A percentile compares a stretch with the other conserved stretches of the same genome.
Conservation (phyloP, 1,139 yeast species). For the Barnettozyma hawaiiensis region DNA sequence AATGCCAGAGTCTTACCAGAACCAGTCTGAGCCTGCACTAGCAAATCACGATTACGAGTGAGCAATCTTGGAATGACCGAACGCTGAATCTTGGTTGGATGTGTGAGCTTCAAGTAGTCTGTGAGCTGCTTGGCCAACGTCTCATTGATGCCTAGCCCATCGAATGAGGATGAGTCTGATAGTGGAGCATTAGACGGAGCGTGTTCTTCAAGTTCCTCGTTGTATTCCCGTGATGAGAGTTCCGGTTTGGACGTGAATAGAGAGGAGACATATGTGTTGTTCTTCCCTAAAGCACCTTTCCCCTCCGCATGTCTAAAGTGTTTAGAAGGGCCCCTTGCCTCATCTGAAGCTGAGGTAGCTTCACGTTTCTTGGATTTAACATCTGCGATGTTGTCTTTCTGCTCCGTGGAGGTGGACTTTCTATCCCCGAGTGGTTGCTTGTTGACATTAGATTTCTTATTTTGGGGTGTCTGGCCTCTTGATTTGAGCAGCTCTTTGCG, state of each 20-base stretch:
- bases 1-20: constrained; percentile 92
- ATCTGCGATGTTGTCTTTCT: not conserved
- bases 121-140: constrained; percentile 49
- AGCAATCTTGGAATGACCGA: constrained; percentile 71
- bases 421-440: constrained; percentile 6
- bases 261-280: constrained; percentile 55
- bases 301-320: constrained; percentile 25
- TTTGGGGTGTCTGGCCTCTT: constrained; percentile 30
- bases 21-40: constrained; percentile 93
- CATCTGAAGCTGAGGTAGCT: constrained; percentile 8
- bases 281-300: constrained; percentile 21
- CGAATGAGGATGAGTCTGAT: constrained; percentile 61
- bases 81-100: constrained; percentile 86
- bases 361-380: constrained; percentile 8
- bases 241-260: constrained; percentile 71
- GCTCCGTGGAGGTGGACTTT: not conserved
- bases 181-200: constrained; percentile 85
- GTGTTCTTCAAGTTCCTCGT: constrained; percentile 29
- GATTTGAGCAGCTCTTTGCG: constrained; percentile 46
- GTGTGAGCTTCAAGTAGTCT: constrained; percentile 50
- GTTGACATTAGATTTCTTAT: constrained; percentile 36
- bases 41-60: constrained; percentile 53
- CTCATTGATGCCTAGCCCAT: constrained; percentile 62
- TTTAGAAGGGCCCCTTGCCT: constrained; percentile 27
- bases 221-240: constrained; percentile 29